A percentile compares a stretch with the other conserved stretches of the same genome.
Evolutionary conservation across 1,284 basidiomycete genomes (phyloP).

Genomic region (Ganoderma boninense): DNA sequence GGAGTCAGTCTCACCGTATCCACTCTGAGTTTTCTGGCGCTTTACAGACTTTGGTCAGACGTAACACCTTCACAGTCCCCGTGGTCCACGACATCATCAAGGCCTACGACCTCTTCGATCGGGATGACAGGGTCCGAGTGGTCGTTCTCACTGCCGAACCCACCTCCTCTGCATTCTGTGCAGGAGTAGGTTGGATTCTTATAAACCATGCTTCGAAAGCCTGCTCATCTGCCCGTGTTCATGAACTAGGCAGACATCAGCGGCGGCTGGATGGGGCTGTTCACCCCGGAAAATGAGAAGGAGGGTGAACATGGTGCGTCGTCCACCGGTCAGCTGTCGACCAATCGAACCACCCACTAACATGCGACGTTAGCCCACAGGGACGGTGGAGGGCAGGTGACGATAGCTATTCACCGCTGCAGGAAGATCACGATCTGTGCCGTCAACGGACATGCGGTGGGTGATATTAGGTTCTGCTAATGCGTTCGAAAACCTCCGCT

Average conservation of each 20-base stretch:
- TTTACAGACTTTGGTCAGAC: constrained; percentile 40
- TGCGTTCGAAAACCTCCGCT: not conserved
- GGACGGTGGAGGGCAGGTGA: constrained; percentile 56
- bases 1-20: constrained; percentile 46
- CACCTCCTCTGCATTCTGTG: constrained; percentile 59
- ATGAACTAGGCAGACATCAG: constrained; percentile 56
- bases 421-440: constrained; percentile 66
- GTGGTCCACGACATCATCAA: constrained; percentile 50
- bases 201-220: not conserved
- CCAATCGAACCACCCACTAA: not conserved
- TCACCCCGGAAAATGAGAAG: constrained; percentile 42
- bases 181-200: constrained; percentile 50
- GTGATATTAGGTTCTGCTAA: constrained; percentile 26
- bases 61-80: constrained; percentile 51
- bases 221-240: not conserved
- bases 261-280: constrained; percentile 33
- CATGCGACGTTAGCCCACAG: constrained; percentile 49
- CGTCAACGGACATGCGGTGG: constrained; percentile 65
- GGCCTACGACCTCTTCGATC: constrained; percentile 55
- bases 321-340: not conserved
- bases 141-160: constrained; percentile 61
- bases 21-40: not conserved
- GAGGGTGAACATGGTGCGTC: constrained; percentile 53
- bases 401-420: constrained; percentile 58
- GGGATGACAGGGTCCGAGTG: constrained; percentile 59